Conservation (phyloP, 371 early-diverging fungal species). For the Apophysomyces sp. region DNA sequence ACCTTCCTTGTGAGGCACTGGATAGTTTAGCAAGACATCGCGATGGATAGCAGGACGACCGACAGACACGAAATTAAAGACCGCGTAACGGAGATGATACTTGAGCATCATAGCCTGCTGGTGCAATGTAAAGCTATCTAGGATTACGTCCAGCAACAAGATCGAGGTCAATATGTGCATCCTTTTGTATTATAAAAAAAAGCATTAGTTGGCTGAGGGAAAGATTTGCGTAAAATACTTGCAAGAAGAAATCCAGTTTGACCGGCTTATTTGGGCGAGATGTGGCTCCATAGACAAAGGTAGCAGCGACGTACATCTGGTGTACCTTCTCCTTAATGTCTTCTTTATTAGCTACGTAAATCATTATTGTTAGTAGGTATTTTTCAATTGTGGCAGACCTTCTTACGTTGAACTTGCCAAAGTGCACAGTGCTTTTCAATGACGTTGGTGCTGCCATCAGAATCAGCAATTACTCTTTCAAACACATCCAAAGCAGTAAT, state of each 20-base stretch:
- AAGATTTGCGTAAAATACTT: too few species aligned
- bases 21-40: neutral
- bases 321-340: neutral
- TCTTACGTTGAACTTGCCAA: neutral
- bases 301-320: neutral
- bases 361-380: neutral
- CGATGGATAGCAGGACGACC: slow-evolving; percentile 1
- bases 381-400: neutral
- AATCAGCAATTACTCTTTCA: neutral
- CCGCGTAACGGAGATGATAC: neutral
- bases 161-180: slow-evolving; percentile 8
- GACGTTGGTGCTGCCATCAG: neutral
- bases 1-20: neutral
- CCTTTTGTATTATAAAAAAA: neutral
- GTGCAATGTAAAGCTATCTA: neutral
- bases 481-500: neutral
- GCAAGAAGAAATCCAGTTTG: slow-evolving; percentile 4
- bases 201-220: too few species aligned
- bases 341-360: neutral
- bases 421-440: neutral
- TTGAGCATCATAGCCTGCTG: neutral
- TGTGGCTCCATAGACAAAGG: neutral
- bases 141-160: neutral
- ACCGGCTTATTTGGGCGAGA: neutral
- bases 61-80: neutral